phyloP scores from a whole-genome alignment of 1,284 basidiomycete genomes.

The Trichosporon coremiiforme region DNA sequence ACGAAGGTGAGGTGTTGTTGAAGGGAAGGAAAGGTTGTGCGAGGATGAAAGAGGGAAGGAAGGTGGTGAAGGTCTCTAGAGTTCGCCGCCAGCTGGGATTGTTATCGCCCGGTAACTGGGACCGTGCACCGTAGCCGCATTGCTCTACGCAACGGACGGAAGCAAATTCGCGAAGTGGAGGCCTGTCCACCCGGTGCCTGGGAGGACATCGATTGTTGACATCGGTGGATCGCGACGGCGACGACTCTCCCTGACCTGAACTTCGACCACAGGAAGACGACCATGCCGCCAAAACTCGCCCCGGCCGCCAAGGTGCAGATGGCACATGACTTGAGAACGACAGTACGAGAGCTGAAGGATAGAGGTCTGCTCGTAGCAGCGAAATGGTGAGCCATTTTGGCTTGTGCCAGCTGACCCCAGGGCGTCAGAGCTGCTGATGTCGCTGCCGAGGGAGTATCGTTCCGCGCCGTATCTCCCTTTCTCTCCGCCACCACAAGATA shows the following conservation, averaged over 20 bases:
- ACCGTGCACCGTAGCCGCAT: not conserved
- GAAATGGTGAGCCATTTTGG: constrained; percentile 48
- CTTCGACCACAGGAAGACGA: not conserved
- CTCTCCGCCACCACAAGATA: constrained; percentile 45
- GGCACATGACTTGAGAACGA: constrained; percentile 50
- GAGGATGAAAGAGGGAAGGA: constrained; percentile 6
- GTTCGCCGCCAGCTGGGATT: constrained; percentile 4
- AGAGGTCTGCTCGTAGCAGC: constrained; percentile 53
- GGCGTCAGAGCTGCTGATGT: constrained; percentile 53
- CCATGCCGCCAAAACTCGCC: constrained; percentile 21
- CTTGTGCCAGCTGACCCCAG: constrained; percentile 33
- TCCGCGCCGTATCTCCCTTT: constrained; percentile 47
- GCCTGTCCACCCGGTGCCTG: constrained; percentile 6
- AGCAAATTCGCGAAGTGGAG: constrained; percentile 8
- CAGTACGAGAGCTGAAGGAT: constrained; percentile 52
- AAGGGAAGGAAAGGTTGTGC: not conserved
- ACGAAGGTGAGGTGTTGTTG: not conserved
- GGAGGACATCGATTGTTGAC: constrained; percentile 4
- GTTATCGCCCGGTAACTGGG: not conserved
- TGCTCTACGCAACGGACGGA: not conserved
- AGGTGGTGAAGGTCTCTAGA: constrained; percentile 9
- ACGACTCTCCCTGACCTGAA: not conserved
- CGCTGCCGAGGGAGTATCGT: constrained; percentile 49
- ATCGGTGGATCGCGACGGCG: not conserved
- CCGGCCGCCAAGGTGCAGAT: constrained; percentile 42